Evolutionary conservation across 2,329 filamentous ascomycete genomes (phyloP).

Genomic region (Nigrospora oryzae): DNA sequence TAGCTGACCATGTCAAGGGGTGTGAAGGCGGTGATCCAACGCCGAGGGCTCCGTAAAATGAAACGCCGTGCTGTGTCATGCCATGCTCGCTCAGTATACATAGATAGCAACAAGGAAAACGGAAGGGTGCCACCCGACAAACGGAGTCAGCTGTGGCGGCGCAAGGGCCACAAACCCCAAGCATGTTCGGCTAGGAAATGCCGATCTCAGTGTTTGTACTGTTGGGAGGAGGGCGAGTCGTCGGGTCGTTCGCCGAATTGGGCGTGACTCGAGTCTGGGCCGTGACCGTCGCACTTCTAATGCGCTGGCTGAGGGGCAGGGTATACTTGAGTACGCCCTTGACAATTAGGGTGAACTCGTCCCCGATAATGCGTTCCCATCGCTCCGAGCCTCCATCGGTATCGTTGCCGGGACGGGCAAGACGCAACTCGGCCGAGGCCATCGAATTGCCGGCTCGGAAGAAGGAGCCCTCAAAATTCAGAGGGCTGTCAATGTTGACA

Average conservation of each 20-base stretch:
- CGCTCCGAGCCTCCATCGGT: constrained; percentile 78
- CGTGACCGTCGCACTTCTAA: constrained; percentile 51
- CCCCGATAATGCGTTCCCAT: constrained; percentile 84
- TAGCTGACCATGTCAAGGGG: not conserved
- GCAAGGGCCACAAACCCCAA: not conserved
- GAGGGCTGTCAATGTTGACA: constrained; percentile 74
- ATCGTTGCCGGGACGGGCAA: constrained; percentile 76
- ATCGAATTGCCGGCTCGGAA: constrained; percentile 65
- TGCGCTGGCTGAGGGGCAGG: constrained; percentile 51
- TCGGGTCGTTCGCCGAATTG: constrained; percentile 50
- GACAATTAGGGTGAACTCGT: constrained; percentile 89
- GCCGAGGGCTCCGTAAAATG: constrained; percentile 20
- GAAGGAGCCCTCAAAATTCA: constrained; percentile 85
- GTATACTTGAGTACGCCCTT: constrained; percentile 84
- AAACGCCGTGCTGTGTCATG: constrained; percentile 10
- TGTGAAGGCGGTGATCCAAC: constrained; percentile 14
- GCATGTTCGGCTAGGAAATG: constrained; percentile 1
- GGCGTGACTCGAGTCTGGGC: constrained; percentile 53
- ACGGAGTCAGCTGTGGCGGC: not conserved
- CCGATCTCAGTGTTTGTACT: constrained; percentile 22
- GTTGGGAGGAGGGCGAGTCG: constrained; percentile 26
- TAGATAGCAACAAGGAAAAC: constrained; percentile 12
- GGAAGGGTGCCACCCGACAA: not conserved
- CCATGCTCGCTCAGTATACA: constrained; percentile 29
- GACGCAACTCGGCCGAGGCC: constrained; percentile 75